Base-by-base conservation (phyloP, 2,329 filamentous ascomycete genomes). In the Whalleya microplaca region DNA sequence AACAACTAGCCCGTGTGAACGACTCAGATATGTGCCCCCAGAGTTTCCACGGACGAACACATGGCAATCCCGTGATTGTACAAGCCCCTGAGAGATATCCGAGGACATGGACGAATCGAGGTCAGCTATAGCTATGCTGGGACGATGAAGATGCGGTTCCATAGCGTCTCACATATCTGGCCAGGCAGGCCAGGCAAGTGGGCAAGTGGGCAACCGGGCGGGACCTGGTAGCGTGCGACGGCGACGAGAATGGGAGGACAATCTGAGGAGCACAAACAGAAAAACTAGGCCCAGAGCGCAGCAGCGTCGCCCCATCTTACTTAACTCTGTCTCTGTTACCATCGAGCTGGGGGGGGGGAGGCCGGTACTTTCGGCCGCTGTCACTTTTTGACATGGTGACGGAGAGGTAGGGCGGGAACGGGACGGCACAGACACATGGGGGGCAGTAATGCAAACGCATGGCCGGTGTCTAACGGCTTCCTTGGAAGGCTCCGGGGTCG, bases 371-470 rank as follows among this genome's bases (percentile, higher is more conserved):
- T 55, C 40, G 48, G 60, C 49, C 51, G 54, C 57, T 62, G 63
- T 64, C 61, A 65, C 59, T 57, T 61, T 29, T 57, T 56, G 55
- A 61, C 58, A 63, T 57, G 41, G 57, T 45, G 47, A 58, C 54
- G 47, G 58, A 49, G 61, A 51, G 41, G 37, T 27, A 58, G 41
- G 48, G 53, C 58, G 62, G 53, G 53, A 59, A 53, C 67, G 68
- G 66, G 57, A 56, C 53, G 54, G 53, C 48, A 62, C 66, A 71
- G 62, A 32, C 43, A 45, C 59, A 62, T 69, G 56, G 55, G 58
- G 23, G 9, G 23, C 50, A 50, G 32, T 20, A 41, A 21, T 53
- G 59, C 68, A 70, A 70, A 70, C 68, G 63, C 64, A 53, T 64
- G 59, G 58, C 48, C 41, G 54, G 45, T 56, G 52, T 62, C 51